phyloP scores from a whole-genome alignment of 805 yeast genomes.

The Monosporozyma aquatica region DNA sequence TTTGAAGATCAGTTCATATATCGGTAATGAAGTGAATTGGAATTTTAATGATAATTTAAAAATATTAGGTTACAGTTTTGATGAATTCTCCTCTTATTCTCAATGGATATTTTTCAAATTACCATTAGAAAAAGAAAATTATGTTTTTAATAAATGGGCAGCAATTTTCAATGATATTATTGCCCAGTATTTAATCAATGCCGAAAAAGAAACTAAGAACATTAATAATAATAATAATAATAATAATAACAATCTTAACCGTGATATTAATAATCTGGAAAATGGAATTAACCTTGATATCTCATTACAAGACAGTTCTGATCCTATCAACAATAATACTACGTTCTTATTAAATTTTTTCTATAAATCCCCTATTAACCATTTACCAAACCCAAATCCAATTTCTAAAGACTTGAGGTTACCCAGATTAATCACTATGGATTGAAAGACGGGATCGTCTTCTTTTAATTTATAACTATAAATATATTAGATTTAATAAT shows the following conservation, averaged over 20 bases:
- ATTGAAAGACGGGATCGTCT: too few relatives aligned
- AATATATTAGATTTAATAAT: too few relatives aligned
- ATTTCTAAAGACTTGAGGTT: not conserved
- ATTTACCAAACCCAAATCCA: not conserved
- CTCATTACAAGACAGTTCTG: too few relatives aligned
- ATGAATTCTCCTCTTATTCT: slow-evolving; percentile 5
- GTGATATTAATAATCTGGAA: too few relatives aligned
- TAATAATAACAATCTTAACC: too few relatives aligned
- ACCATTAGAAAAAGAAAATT: slow-evolving; percentile 6
- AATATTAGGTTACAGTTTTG: slow-evolving; percentile 19
- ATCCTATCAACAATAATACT: not conserved
- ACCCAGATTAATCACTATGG: not conserved
- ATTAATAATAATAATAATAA: too few relatives aligned
- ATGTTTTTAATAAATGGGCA: slow-evolving; percentile 10
- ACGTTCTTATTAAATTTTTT: not conserved
- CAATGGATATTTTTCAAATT: slow-evolving; percentile 16
- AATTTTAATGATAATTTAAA: slow-evolving; percentile 21
- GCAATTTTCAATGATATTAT: not conserved
- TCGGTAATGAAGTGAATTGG: slow-evolving; percentile 21
- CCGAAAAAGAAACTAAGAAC: too few relatives aligned
- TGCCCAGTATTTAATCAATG: slow-evolving; percentile 1
- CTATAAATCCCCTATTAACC: not conserved
- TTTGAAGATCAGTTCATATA: slow-evolving; percentile 16
- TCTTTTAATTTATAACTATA: too few relatives aligned
- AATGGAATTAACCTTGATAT: too few relatives aligned